These are phyloP conservation scores for Oemleria cerasiformis DNA, from an alignment of 306 rosid species.

Conservation along the genomic window DNA sequence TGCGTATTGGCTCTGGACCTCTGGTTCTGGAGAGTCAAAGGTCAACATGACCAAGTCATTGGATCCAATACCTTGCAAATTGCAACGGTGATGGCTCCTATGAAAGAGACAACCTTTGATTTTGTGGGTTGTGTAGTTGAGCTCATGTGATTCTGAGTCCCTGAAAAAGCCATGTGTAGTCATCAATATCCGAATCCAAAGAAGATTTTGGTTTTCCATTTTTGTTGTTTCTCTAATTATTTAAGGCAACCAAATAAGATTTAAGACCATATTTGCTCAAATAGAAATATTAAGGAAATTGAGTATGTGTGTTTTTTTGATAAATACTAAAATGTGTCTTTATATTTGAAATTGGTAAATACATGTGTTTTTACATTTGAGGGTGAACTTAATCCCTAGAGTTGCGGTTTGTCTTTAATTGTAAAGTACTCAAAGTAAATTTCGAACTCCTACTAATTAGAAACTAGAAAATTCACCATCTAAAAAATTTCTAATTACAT, in stretches of 20 bases:
- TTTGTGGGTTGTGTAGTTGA: background rate
- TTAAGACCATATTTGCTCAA: background rate
- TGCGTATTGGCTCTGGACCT: background rate
- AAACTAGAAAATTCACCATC: too few relatives aligned
- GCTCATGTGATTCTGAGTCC: background rate
- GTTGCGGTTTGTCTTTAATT: too few relatives aligned
- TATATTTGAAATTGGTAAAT: too few relatives aligned
- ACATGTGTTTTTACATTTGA: too few relatives aligned
- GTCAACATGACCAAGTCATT: background rate
- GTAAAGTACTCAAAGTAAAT: too few relatives aligned
- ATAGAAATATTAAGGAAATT: background rate
- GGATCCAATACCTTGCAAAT: background rate
- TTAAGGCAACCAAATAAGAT: background rate
- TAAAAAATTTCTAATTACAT: too few relatives aligned
- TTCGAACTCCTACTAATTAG: too few relatives aligned
- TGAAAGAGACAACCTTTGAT: constrained; percentile 4
- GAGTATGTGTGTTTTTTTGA: too few relatives aligned
- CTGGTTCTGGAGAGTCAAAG: background rate
- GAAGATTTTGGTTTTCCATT: background rate
- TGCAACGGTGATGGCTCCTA: background rate
- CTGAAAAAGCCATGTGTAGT: background rate
- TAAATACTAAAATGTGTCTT: too few relatives aligned
- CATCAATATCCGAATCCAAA: constrained; percentile 3
- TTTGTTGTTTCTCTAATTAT: background rate
- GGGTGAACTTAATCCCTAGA: too few relatives aligned